Base-by-base conservation (phyloP, 2,329 filamentous ascomycete species). In the Trichoderma brevicompactum region DNA sequence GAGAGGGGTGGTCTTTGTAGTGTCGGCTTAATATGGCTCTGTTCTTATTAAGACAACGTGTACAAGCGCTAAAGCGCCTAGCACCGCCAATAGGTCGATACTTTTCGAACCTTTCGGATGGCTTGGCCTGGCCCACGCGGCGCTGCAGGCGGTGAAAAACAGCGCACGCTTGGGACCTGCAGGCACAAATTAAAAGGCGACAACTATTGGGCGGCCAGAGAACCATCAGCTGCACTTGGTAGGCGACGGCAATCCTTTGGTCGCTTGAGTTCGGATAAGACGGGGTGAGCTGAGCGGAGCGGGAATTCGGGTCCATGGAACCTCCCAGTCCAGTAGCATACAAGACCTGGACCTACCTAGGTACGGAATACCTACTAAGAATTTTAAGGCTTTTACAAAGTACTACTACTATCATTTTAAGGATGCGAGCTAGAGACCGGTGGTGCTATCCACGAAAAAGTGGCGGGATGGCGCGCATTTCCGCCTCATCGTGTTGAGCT, bases 91-190 rank as follows among this genome's bases (percentile, higher is more conserved):
- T 36, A 53, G 48, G 32, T 43, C 43, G 49, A 32, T 41, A 28
- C 43, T 49, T 38, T 49, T 53, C n/a, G 44, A 59, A 38, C n/a
- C 55, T 58, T 49, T 23, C 48, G 23, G 34, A 54, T 52, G 56
- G 56, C 56, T 63, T 55, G 50, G 58, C 58, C 43, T 55, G 54
- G 54, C 28, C 54, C 48, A n/a, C 44, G 38, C 44, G 13, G 12
- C 32, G 43, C 43, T 53, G 53, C 49, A 56, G 46, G 62, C 62
- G 54, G 62, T 65, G 62, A 59, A 58, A 64, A 65, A 65, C 38
- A 38, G 12, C 43, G 38, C 62, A 41, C 17, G 13, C 19, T 36
- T 40, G 34, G 43, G 52, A 32, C 23, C 41, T 64, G 52, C 52
- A 56, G 52, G 61, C 32, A 52, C 62, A 58, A 46, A 54, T 58